Evolutionary conservation across 306 rosid genomes (phyloP).

Genomic region (Inga oerstediana): DNA sequence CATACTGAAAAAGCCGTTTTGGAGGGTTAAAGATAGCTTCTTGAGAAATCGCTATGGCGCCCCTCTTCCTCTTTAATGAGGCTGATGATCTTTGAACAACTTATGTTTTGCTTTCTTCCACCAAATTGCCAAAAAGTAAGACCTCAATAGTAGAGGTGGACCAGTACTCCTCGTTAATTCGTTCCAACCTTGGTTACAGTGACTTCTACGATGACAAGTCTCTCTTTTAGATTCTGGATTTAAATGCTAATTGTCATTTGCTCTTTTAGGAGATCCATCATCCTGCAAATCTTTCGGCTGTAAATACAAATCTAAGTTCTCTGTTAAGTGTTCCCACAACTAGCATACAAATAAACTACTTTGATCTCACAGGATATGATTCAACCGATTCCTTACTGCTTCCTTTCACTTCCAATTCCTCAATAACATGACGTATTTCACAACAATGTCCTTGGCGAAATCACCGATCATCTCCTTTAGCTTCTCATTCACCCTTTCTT

Average conservation of each 20-base stretch:
- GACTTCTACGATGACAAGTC: background rate
- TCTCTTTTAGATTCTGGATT: background rate
- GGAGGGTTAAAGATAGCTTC: too few relatives aligned
- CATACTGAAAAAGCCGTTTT: too few relatives aligned
- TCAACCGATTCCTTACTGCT: background rate
- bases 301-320: background rate
- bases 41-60: too few relatives aligned
- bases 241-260: background rate
- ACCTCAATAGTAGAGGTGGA: background rate
- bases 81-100: background rate
- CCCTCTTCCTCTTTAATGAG: too few relatives aligned
- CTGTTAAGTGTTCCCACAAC: background rate
- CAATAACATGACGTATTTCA: background rate
- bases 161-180: background rate
- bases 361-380: background rate
- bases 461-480: background rate
- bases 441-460: background rate
- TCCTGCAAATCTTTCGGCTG: background rate
- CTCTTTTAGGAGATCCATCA: background rate
- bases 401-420: background rate
- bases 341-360: background rate
- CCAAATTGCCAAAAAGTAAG: background rate
- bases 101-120: background rate
- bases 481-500: background rate
- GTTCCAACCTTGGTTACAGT: background rate